Conservation (phyloP, 129 eudicot genomes). For the Artemisia annua region DNA sequence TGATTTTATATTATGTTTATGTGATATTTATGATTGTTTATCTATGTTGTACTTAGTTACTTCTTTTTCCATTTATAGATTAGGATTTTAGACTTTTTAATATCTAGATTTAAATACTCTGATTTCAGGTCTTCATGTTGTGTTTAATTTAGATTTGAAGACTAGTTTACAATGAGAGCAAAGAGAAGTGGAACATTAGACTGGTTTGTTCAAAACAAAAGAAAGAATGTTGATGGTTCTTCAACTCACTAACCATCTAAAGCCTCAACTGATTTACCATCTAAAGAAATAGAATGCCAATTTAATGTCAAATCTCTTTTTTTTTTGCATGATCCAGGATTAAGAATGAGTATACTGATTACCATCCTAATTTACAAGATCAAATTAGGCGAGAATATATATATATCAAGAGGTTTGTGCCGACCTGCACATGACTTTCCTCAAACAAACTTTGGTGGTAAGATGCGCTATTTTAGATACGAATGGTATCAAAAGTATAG, state of each 20-base stretch:
- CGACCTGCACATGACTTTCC: neutral
- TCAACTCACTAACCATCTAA: neutral
- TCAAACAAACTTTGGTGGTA: too few species aligned
- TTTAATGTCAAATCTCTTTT: neutral
- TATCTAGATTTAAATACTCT: too few species aligned
- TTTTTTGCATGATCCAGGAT: neutral
- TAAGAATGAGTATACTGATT: neutral
- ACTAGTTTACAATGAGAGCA: neutral
- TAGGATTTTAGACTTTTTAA: too few species aligned
- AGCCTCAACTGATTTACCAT: neutral
- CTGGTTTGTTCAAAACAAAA: neutral
- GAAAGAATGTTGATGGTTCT: neutral
- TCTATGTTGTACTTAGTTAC: too few species aligned
- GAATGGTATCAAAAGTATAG: too few species aligned
- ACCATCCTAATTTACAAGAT: constrained; percentile 8
- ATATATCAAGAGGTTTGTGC: neutral
- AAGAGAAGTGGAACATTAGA: neutral
- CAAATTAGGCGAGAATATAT: neutral
- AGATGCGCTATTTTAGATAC: too few species aligned
- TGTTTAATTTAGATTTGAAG: too few species aligned
- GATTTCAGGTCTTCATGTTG: too few species aligned
- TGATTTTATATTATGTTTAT: too few species aligned
- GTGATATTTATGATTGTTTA: too few species aligned
- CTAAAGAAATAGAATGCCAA: neutral
- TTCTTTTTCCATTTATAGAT: too few species aligned